Conservation (phyloP, 768 basidiomycete genomes). For the Amanita muscaria region DNA sequence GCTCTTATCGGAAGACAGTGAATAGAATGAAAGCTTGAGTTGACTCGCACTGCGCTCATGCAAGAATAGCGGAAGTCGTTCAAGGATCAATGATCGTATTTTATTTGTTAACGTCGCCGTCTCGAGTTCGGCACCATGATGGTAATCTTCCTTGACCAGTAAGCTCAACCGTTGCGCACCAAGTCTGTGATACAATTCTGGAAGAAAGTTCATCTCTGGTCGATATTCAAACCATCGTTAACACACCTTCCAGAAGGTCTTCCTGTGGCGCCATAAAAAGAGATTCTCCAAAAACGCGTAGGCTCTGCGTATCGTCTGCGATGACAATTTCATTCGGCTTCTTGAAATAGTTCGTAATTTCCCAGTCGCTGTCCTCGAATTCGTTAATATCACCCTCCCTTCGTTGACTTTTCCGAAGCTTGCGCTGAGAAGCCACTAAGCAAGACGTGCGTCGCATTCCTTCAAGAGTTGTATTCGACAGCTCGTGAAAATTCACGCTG, state of each 20-base stretch:
- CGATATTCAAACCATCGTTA: not conserved
- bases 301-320: conserved; percentile 78
- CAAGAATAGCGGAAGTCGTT: conserved; percentile 84
- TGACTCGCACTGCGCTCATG: conserved; percentile 75
- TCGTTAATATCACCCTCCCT: conserved; percentile 27
- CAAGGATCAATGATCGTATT: conserved; percentile 56
- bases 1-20: conserved; percentile 55
- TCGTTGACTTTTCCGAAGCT: conserved; percentile 25
- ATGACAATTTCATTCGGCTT: conserved; percentile 65
- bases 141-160: conserved; percentile 72
- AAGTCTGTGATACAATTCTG: conserved; percentile 68
- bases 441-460: conserved; percentile 67
- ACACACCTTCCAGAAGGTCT: conserved; percentile 74
- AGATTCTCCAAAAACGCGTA: conserved; percentile 69
- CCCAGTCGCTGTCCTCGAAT: conserved; percentile 68
- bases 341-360: conserved; percentile 63
- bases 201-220: conserved; percentile 4
- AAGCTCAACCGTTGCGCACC: conserved; percentile 69
- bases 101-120: conserved; percentile 40
- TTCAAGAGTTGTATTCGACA: conserved; percentile 41
- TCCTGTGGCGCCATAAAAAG: conserved; percentile 83
- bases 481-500: conserved; percentile 60
- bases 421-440: conserved; percentile 66
- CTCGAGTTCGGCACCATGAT: conserved; percentile 42
- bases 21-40: conserved; percentile 51